Percentiles rank a stretch among this genome's conserved stretches.
phyloP scores from a whole-genome alignment of 495 filamentous ascomycete species.

The Xylaria venustula region DNA sequence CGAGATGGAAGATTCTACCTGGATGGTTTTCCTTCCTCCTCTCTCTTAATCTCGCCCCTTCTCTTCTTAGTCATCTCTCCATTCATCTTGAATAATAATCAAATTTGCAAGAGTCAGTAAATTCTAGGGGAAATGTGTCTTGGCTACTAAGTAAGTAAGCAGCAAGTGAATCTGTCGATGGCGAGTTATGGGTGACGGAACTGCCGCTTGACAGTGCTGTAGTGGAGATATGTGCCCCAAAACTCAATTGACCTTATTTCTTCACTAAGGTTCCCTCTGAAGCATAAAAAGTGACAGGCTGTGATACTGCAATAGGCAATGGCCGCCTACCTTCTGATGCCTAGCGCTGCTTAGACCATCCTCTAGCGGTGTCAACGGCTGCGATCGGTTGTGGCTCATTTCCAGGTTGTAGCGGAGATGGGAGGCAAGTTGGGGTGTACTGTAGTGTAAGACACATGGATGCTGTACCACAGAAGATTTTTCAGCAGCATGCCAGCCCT shows the following conservation, averaged over 20 bases:
- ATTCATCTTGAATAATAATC: background rate
- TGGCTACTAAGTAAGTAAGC: too few species aligned
- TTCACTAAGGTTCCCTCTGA: background rate
- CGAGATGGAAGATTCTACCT: background rate
- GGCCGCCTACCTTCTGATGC: background rate
- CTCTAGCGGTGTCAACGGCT: background rate
- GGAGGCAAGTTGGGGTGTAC: too few species aligned
- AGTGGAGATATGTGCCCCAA: too few species aligned
- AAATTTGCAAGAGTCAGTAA: too few species aligned
- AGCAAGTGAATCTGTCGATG: too few species aligned
- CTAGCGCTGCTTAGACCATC: slow-evolving; percentile 1
- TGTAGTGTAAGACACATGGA: too few species aligned
- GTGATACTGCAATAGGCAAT: slow-evolving; percentile 8
- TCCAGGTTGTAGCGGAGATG: background rate
- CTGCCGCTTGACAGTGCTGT: slow-evolving; percentile 1
- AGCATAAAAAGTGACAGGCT: background rate
- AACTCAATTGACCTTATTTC: background rate
- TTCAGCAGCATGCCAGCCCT: background rate
- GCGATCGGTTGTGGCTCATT: background rate
- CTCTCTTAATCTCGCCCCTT: background rate
- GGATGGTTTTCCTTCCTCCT: background rate
- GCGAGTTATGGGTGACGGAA: background rate
- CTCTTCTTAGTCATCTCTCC: background rate
- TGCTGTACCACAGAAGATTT: background rate
- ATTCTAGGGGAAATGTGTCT: too few species aligned